Percentiles rank a stretch among this genome's conserved stretches.
Conservation (phyloP, 331 rosid species). For the Quercus tomentella region DNA sequence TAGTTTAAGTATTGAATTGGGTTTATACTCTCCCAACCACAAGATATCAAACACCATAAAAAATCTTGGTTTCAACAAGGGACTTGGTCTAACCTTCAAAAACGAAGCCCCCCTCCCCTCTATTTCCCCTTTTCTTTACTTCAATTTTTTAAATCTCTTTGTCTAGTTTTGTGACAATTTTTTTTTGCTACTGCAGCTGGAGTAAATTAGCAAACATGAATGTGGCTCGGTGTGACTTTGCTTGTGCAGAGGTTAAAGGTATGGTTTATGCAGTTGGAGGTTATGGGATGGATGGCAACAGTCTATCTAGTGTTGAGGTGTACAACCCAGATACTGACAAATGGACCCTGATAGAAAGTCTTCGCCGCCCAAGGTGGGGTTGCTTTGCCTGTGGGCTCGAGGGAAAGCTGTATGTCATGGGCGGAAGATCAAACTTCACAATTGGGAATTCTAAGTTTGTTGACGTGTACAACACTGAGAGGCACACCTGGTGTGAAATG, state of each 20-base stretch:
- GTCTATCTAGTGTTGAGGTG: constrained; percentile 80
- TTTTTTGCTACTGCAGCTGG: constrained; percentile 65
- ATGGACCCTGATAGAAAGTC: constrained; percentile 74
- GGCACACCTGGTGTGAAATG: constrained; percentile 74
- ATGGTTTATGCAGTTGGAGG: constrained; percentile 91
- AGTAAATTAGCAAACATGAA: constrained; percentile 71
- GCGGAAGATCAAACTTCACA: constrained; percentile 93
- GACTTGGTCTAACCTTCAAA: neutral
- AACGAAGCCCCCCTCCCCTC: neutral
- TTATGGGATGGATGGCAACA: constrained; percentile 51
- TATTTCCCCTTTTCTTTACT: neutral
- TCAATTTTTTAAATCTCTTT: neutral
- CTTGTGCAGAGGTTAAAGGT: constrained; percentile 82
- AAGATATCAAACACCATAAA: neutral
- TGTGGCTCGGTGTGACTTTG: constrained; percentile 81
- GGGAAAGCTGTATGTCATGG: constrained; percentile 95
- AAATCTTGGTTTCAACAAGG: neutral
- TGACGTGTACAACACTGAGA: constrained; percentile 71
- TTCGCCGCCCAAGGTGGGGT: constrained; percentile 94
- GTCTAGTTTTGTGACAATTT: neutral
- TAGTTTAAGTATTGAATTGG: neutral
- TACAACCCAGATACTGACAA: constrained; percentile 60
- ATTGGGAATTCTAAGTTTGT: constrained; percentile 89
- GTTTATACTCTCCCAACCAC: neutral
- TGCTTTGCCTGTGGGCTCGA: constrained; percentile 90